A percentile compares a stretch with the other conserved stretches of the same genome.
Evolutionary conservation across 352 stramenopile genomes (phyloP).

Genomic region (Phytophthora pluvialis): DNA sequence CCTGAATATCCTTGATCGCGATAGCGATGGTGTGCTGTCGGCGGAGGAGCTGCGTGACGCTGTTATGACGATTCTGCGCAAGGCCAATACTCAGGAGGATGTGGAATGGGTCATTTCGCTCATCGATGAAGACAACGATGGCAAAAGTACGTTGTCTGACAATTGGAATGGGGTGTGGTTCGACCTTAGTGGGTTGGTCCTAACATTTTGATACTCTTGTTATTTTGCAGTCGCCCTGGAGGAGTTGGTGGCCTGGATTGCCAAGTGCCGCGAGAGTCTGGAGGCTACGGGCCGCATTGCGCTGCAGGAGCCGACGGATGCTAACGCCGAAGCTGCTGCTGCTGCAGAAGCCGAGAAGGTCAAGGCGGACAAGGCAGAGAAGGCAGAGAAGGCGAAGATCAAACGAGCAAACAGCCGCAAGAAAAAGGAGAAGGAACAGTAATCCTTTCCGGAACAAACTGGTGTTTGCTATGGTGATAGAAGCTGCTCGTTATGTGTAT

Average conservation of each 20-base stretch:
- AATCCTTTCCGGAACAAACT: constrained; percentile 14
- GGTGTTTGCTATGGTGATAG: constrained; percentile 18
- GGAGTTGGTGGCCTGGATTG: constrained; percentile 92
- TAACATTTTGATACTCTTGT: constrained; percentile 34
- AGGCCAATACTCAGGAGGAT: constrained; percentile 94
- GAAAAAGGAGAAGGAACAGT: constrained; percentile 56
- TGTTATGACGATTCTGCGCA: constrained; percentile 95
- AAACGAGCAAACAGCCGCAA: constrained; percentile 78
- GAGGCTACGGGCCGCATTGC: constrained; percentile 86
- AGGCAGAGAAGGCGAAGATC: constrained; percentile 52
- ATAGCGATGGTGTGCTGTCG: constrained; percentile 96
- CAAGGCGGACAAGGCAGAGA: constrained; percentile 34
- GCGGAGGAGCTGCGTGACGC: constrained; percentile 96
- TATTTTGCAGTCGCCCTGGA: constrained; percentile 88
- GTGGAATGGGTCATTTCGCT: constrained; percentile 95
- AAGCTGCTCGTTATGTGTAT: constrained; percentile 3
- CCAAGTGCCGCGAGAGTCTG: constrained; percentile 87
- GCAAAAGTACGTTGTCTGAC: constrained; percentile 67
- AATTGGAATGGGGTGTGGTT: constrained; percentile 2
- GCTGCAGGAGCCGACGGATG: constrained; percentile 49
- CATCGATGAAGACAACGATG: constrained; percentile 93
- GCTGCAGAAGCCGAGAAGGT: constrained; percentile 38
- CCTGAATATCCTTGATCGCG: constrained; percentile 97
- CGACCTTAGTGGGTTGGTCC: constrained; percentile 4
- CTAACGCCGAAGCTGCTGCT: constrained; percentile 26